Conservation (phyloP, 1,284 basidiomycete genomes). For the Fomes fomentarius region DNA sequence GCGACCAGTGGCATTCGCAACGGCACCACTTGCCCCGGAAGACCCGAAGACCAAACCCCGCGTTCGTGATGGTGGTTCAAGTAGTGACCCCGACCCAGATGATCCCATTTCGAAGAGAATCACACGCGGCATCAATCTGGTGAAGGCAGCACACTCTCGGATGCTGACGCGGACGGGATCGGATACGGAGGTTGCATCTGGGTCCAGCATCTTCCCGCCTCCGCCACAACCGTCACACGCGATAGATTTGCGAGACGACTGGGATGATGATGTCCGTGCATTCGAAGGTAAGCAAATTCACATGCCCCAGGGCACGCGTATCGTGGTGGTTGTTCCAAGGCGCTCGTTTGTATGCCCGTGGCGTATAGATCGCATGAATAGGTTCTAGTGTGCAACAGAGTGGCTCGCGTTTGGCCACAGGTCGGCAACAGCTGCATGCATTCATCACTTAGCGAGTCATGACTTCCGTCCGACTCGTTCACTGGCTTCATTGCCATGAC, state of each 20-base stretch:
- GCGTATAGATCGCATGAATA: too few species aligned
- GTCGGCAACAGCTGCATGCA: too few species aligned
- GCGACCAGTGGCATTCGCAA: conserved; percentile 84
- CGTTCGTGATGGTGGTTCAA: conserved; percentile 51
- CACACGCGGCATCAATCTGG: conserved; percentile 32
- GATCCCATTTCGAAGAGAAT: conserved; percentile 47
- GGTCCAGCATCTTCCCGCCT: conserved; percentile 33
- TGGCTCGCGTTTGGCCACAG: too few species aligned
- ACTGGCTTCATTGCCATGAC: background rate
- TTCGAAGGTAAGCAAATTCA: conserved; percentile 40
- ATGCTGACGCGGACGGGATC: conserved; percentile 32
- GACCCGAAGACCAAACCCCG: conserved; percentile 25
- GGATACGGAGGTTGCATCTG: conserved; percentile 27
- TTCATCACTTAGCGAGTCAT: too few species aligned
- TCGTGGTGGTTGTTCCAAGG: too few species aligned
- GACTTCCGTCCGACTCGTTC: too few species aligned
- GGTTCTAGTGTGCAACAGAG: too few species aligned
- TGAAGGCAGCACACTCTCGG: conserved; percentile 35
- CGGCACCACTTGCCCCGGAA: conserved; percentile 63
- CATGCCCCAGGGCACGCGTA: too few species aligned
- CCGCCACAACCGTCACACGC: conserved; percentile 29
- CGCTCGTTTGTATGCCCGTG: too few species aligned
- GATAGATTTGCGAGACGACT: conserved; percentile 36
- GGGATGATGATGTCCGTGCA: conserved; percentile 45
- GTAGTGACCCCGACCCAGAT: conserved; percentile 68